Evolutionary conservation across 257 asterid species (phyloP).

Genomic region (Capsicum rhomboideum): DNA sequence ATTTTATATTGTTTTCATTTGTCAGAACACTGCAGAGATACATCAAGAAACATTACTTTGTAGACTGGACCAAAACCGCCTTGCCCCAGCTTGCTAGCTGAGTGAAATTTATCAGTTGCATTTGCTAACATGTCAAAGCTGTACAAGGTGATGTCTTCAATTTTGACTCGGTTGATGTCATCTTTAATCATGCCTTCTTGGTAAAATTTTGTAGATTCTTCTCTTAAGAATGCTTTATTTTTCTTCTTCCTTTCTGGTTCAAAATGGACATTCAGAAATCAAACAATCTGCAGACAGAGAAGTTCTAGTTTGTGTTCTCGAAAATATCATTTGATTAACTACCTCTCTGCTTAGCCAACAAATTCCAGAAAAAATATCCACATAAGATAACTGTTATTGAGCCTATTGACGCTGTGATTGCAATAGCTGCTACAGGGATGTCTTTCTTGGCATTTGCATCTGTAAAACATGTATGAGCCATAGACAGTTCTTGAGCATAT

Average conservation of each 20-base stretch:
- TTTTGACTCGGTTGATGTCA: conserved; percentile 12
- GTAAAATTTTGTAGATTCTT: neutral
- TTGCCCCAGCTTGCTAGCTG: conserved; percentile 33
- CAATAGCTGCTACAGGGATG: conserved; percentile 8
- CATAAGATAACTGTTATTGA: neutral
- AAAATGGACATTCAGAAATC: neutral
- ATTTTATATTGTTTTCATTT: too few relatives aligned
- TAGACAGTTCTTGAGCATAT: too few relatives aligned
- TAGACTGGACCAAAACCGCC: conserved; percentile 31
- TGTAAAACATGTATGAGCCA: neutral
- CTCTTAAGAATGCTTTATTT: neutral
- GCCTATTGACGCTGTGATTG: conserved; percentile 16
- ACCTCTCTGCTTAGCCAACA: conserved; percentile 33
- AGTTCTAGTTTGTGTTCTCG: neutral
- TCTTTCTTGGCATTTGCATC: conserved; percentile 21
- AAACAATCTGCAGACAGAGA: neutral
- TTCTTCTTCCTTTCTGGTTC: conserved; percentile 13
- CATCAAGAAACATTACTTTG: conserved; percentile 8
- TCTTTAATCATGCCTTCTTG: conserved; percentile 7
- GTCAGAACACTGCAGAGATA: too few relatives aligned
- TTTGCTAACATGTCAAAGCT: conserved; percentile 20
- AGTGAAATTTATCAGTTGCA: conserved; percentile 39
- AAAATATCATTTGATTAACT: neutral
- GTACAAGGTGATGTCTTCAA: conserved; percentile 31
- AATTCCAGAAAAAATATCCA: conserved; percentile 25